phyloP scores from a whole-genome alignment of 2,329 filamentous ascomycete genomes.

The Alternaria infectoria region DNA sequence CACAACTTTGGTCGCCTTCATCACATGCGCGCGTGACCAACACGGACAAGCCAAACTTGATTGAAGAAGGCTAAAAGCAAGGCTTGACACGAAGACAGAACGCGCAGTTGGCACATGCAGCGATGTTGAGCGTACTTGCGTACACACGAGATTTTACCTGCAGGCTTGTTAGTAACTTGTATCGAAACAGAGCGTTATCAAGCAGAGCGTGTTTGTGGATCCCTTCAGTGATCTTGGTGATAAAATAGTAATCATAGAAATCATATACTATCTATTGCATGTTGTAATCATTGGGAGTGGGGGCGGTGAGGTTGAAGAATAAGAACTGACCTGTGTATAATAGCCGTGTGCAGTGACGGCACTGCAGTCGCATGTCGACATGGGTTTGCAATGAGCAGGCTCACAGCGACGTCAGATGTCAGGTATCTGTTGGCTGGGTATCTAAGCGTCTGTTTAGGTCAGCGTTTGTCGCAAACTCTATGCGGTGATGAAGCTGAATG shows the following conservation, averaged over 20 bases:
- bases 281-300: slow-evolving; percentile 70
- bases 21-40: neutral
- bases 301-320: slow-evolving; percentile 6
- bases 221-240: slow-evolving; percentile 74
- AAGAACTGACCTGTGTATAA: slow-evolving; percentile 17
- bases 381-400: neutral
- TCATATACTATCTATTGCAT: slow-evolving; percentile 72
- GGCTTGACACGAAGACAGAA: neutral
- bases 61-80: neutral
- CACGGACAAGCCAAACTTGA: neutral
- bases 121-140: neutral
- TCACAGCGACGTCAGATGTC: neutral
- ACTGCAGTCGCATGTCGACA: neutral
- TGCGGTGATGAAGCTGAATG: neutral
- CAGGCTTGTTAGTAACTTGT: slow-evolving; percentile 30
- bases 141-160: slow-evolving; percentile 11
- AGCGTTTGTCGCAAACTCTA: neutral
- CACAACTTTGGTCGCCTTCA: neutral
- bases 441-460: slow-evolving; percentile 4
- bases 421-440: neutral
- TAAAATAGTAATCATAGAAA: slow-evolving; percentile 63
- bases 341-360: neutral
- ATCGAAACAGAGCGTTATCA: slow-evolving; percentile 4
- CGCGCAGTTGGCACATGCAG: neutral
- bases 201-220: slow-evolving; percentile 18